Evolutionary conservation across 2,329 filamentous ascomycete genomes (phyloP).

Genomic region (Cercospora sp.): DNA sequence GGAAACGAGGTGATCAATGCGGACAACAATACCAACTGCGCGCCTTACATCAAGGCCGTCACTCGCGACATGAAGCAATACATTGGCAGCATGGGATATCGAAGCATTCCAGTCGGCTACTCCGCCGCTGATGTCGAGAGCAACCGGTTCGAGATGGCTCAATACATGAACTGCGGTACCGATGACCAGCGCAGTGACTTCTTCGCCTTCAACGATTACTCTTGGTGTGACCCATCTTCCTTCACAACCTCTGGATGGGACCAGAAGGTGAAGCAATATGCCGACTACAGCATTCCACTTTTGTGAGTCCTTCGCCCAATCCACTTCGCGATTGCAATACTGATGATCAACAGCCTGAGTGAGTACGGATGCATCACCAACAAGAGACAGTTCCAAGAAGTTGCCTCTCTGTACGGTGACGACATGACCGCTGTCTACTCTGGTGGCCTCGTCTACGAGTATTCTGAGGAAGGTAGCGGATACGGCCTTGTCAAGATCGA

Average conservation of each 20-base stretch:
- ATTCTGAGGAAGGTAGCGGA: constrained; percentile 73
- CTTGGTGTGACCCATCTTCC: constrained; percentile 73
- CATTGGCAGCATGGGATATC: constrained; percentile 68
- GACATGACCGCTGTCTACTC: constrained; percentile 92
- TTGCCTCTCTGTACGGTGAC: constrained; percentile 73
- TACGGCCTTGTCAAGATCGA: constrained; percentile 76
- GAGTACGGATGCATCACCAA: constrained; percentile 90
- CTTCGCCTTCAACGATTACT: constrained; percentile 88
- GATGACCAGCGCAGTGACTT: constrained; percentile 84
- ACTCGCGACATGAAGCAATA: constrained; percentile 81
- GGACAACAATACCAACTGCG: constrained; percentile 60
- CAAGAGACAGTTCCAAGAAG: constrained; percentile 77
- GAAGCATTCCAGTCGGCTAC: constrained; percentile 74
- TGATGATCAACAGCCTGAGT: constrained; percentile 60
- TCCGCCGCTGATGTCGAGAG: constrained; percentile 80
- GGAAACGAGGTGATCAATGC: constrained; percentile 72
- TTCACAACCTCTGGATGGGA: constrained; percentile 77
- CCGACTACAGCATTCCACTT: constrained; percentile 81
- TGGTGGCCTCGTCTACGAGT: constrained; percentile 95
- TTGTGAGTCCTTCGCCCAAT: constrained; percentile 53
- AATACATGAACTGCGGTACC: constrained; percentile 90
- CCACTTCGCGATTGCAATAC: background rate
- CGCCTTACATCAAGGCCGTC: constrained; percentile 70
- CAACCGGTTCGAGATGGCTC: constrained; percentile 82
- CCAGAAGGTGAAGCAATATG: constrained; percentile 84